Evolutionary conservation across 2,329 filamentous ascomycete species (phyloP).

Genomic region (Coccinonectria pachysandricola): DNA sequence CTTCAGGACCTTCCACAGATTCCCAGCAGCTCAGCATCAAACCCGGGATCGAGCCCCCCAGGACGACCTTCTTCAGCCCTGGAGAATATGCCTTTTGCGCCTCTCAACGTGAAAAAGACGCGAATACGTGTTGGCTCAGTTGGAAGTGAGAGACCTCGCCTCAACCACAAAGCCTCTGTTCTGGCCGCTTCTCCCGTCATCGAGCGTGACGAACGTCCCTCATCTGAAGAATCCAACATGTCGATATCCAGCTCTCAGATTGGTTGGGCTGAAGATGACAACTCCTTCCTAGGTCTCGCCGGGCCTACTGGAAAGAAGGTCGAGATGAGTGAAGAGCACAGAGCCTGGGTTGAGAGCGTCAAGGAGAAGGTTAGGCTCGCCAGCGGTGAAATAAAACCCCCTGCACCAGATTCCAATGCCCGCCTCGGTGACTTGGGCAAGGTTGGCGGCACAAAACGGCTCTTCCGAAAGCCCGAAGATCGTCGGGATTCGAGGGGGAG

Average conservation of each 20-base stretch:
- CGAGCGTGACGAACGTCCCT: conserved; percentile 34
- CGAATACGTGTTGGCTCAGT: conserved; percentile 34
- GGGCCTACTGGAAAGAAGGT: conserved; percentile 57
- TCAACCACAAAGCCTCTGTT: conserved; percentile 31
- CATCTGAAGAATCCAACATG: conserved; percentile 33
- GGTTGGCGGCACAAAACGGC: conserved; percentile 60
- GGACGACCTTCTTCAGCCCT: conserved; percentile 31
- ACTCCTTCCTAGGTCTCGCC: conserved; percentile 54
- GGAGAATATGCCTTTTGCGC: conserved; percentile 31
- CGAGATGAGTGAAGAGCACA: conserved; percentile 61
- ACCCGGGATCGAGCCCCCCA: conserved; percentile 29
- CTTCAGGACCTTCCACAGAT: conserved; percentile 39
- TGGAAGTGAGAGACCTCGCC: conserved; percentile 20
- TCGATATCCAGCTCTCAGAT: conserved; percentile 44
- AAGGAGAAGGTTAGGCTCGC: conserved; percentile 68
- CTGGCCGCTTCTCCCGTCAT: conserved; percentile 16
- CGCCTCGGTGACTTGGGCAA: conserved; percentile 62
- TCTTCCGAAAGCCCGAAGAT: conserved; percentile 45
- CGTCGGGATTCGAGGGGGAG: conserved; percentile 15
- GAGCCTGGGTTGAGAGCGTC: conserved; percentile 74
- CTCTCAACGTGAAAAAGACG: conserved; percentile 45
- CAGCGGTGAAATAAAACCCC: conserved; percentile 43
- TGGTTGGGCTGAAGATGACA: conserved; percentile 50
- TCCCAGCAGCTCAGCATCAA: conserved; percentile 18
- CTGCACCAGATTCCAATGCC: conserved; percentile 20